A percentile compares a stretch with the other conserved stretches of the same genome.
phyloP scores from a whole-genome alignment of 1,284 basidiomycete genomes.

The Rugiboletus extremiorientalis region DNA sequence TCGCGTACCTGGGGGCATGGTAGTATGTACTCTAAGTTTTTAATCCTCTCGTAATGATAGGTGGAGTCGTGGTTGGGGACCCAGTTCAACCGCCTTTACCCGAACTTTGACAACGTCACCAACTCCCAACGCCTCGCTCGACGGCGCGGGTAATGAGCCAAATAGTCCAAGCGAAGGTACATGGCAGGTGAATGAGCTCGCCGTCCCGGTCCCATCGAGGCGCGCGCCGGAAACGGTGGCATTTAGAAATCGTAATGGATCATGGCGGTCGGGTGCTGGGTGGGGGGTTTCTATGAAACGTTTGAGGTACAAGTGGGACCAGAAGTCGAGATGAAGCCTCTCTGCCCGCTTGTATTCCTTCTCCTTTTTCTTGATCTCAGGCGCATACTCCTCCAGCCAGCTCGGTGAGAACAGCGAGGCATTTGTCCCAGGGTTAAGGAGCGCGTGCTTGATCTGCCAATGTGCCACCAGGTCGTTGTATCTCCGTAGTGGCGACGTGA shows the following conservation, averaged over 20 bases:
- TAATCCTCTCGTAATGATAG: conserved; percentile 12
- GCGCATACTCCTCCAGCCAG: conserved; percentile 43
- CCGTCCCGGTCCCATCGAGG: conserved; percentile 9
- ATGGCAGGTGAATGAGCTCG: conserved; percentile 24
- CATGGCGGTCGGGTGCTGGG: conserved; percentile 12
- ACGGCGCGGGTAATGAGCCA: conserved; percentile 16
- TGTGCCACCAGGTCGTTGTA: conserved; percentile 85
- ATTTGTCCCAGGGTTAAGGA: conserved; percentile 46
- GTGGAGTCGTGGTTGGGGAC: conserved; percentile 22
- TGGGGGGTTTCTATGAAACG: conserved; percentile 33
- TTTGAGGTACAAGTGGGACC: conserved; percentile 37
- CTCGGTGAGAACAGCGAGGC: conserved; percentile 42
- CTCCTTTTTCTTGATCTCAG: conserved; percentile 33
- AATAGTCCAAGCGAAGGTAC: conserved; percentile 26
- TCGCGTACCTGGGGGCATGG: neutral
- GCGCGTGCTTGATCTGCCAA: conserved; percentile 90
- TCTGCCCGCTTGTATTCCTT: conserved; percentile 25
- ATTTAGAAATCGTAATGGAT: conserved; percentile 25
- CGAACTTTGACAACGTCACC: conserved; percentile 28
- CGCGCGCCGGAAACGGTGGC: conserved; percentile 24
- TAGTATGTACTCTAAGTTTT: neutral
- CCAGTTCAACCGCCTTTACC: conserved; percentile 25
- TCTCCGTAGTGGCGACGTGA: conserved; percentile 87
- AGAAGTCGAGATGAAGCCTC: conserved; percentile 46
- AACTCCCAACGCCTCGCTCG: conserved; percentile 10